These are phyloP conservation scores for Diaporthe destruens DNA, from an alignment of 2,329 filamentous ascomycete genomes.

Conservation along the genomic window DNA sequence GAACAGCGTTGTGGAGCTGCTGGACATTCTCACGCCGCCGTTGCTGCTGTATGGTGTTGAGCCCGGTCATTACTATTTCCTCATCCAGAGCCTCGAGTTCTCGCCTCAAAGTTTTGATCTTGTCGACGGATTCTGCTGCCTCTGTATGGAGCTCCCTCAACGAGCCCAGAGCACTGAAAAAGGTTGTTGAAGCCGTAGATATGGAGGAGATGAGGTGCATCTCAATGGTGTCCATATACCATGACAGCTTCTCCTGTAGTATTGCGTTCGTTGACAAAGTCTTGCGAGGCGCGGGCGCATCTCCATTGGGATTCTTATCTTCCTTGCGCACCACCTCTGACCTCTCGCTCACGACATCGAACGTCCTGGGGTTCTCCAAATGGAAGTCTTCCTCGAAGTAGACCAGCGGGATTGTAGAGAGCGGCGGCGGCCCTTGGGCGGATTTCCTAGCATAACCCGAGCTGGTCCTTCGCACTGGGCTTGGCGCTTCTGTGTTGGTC, in stretches of 20 bases:
- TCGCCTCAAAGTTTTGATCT: constrained; percentile 83
- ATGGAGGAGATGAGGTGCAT: constrained; percentile 97
- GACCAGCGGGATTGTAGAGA: constrained; percentile 91
- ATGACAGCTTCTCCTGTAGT: constrained; percentile 96
- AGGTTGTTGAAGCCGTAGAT: constrained; percentile 93
- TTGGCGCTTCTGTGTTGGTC: constrained; percentile 61
- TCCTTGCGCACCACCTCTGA: constrained; percentile 91
- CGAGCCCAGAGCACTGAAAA: constrained; percentile 94
- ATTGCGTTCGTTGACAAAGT: constrained; percentile 96
- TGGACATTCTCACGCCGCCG: constrained; percentile 86
- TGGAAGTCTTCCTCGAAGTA: constrained; percentile 97
- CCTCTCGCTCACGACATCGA: constrained; percentile 95
- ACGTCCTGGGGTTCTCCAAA: constrained; percentile 94
- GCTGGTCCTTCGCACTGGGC: constrained; percentile 59
- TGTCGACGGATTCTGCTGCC: constrained; percentile 88
- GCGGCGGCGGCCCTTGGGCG: constrained; percentile 80
- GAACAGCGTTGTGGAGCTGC: constrained; percentile 83
- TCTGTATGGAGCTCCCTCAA: constrained; percentile 92
- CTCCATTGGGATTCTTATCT: constrained; percentile 68
- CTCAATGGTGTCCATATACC: constrained; percentile 99
- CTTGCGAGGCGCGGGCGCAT: constrained; percentile 76
- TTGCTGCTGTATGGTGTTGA: constrained; percentile 88
- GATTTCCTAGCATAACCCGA: constrained; percentile 68
- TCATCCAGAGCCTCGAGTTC: constrained; percentile 86
- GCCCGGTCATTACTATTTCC: constrained; percentile 86